A percentile compares a stretch with the other conserved stretches of the same genome.
These are phyloP conservation scores for Auriscalpium vulgare DNA, from an alignment of 768 basidiomycete species.

Conservation along the genomic window DNA sequence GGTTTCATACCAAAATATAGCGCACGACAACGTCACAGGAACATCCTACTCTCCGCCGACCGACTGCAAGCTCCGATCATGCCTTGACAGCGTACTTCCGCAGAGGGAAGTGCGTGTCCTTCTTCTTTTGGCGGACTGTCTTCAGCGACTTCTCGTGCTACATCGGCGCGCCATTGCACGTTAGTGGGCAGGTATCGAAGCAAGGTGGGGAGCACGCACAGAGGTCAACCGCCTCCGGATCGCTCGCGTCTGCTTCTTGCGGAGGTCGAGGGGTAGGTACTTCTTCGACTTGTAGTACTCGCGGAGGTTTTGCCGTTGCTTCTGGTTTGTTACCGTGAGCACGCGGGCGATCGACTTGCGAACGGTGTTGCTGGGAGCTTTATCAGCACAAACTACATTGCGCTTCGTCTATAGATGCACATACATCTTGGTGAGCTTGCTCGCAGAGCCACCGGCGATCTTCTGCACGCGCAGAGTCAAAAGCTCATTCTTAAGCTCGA, in stretches of 20 bases:
- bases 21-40: conserved; percentile 24
- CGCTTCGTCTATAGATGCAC: conserved; percentile 23
- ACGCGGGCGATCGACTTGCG: conserved; percentile 99
- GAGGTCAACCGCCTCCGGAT: conserved; percentile 93
- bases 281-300: conserved; percentile 98
- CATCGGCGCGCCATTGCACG: no score
- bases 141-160: conserved; percentile 79
- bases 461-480: conserved; percentile 93
- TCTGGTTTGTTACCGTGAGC: conserved; percentile 97
- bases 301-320: conserved; percentile 91
- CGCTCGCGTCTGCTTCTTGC: conserved; percentile 95
- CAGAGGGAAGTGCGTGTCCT: conserved; percentile 86
- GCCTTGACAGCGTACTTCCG: conserved; percentile 97
- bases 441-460: conserved; percentile 90
- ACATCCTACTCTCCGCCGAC: conserved; percentile 16
- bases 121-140: conserved; percentile 92
- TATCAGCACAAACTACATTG: neutral
- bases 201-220: conserved; percentile 35
- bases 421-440: conserved; percentile 97
- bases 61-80: conserved; percentile 30
- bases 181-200: neutral
- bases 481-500: conserved; percentile 94
- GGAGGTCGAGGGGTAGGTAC: conserved; percentile 94
- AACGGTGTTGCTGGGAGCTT: conserved; percentile 67
- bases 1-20: conserved; percentile 22